Percentiles rank a stretch among this genome's conserved stretches.
These are phyloP conservation scores for Hevea brasiliensis DNA, from an alignment of 345 rosid species.

Conservation along the genomic window DNA sequence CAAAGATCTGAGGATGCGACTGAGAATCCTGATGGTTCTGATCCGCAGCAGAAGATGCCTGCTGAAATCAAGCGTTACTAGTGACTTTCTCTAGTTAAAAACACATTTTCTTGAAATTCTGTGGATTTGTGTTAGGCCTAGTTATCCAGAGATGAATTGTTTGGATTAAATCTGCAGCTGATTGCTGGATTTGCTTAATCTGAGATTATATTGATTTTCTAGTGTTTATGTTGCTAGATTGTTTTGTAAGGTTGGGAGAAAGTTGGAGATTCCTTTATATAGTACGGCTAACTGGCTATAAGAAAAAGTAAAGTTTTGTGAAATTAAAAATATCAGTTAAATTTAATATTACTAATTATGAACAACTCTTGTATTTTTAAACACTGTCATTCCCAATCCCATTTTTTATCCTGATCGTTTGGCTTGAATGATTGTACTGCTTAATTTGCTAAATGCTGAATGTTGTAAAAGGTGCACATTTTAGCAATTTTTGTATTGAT, in stretches of 20 bases:
- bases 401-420: not conserved
- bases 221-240: not conserved
- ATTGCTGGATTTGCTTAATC: no score
- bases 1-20: slow-evolving; percentile 76
- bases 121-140: not conserved
- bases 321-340: not conserved
- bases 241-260: not conserved
- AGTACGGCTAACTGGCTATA: no score
- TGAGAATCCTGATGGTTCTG: slow-evolving; percentile 59
- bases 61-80: slow-evolving; percentile 82
- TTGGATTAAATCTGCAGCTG: not conserved
- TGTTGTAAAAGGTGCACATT: not conserved
- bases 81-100: slow-evolving; percentile 45
- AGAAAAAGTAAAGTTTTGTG: no score
- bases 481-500: not conserved
- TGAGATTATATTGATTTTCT: not conserved
- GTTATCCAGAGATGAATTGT: not conserved
- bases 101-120: slow-evolving; percentile 3
- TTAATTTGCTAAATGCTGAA: not conserved
- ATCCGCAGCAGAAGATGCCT: slow-evolving; percentile 79
- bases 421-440: not conserved
- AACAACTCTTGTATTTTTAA: not conserved
- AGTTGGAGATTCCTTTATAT: no score
- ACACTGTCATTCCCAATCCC: not conserved
- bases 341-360: not conserved